Percentiles rank a stretch among this genome's conserved stretches.
Evolutionary conservation across 352 stramenopile genomes (phyloP).

Genomic region (Globisporangium nunn): DNA sequence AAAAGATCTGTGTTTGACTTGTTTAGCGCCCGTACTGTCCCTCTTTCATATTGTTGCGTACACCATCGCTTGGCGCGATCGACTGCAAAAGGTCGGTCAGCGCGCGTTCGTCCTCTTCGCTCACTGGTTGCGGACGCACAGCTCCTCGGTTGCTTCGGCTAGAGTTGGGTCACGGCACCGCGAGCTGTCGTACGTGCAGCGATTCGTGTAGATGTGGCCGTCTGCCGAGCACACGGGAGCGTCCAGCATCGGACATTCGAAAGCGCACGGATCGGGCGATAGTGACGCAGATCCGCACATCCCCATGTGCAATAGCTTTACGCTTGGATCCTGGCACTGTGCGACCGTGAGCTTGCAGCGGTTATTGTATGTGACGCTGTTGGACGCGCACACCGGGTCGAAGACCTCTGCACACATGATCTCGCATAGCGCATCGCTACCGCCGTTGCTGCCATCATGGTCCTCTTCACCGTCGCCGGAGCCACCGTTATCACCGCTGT

Average conservation of each 20-base stretch:
- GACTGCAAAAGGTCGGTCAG: not conserved
- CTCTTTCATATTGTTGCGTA: not conserved
- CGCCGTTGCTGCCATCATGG: not conserved
- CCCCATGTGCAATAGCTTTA: not conserved
- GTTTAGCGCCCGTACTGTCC: not conserved
- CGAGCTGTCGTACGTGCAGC: conserved; percentile 10
- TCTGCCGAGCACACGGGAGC: conserved; percentile 17
- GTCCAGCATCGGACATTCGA: conserved; percentile 11
- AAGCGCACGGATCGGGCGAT: conserved; percentile 7
- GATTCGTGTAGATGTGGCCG: conserved; percentile 18
- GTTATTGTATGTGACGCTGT: conserved; percentile 17
- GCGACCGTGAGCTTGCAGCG: conserved; percentile 7
- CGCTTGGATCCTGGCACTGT: conserved; percentile 5
- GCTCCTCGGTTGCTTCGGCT: not conserved
- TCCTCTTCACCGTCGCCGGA: not conserved
- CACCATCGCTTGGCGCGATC: not conserved
- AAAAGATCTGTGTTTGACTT: no score
- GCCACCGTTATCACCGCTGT: not conserved
- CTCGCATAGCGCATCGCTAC: not conserved
- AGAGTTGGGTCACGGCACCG: conserved; percentile 10
- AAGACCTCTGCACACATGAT: conserved; percentile 9
- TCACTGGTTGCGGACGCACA: not conserved
- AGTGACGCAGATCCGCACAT: not conserved
- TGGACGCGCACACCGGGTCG: conserved; percentile 14
- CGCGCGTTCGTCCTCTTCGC: not conserved